A percentile compares a stretch with the other conserved stretches of the same genome.
Conservation (phyloP, 2,329 filamentous ascomycete species). For the Fusarium goolgardi region DNA sequence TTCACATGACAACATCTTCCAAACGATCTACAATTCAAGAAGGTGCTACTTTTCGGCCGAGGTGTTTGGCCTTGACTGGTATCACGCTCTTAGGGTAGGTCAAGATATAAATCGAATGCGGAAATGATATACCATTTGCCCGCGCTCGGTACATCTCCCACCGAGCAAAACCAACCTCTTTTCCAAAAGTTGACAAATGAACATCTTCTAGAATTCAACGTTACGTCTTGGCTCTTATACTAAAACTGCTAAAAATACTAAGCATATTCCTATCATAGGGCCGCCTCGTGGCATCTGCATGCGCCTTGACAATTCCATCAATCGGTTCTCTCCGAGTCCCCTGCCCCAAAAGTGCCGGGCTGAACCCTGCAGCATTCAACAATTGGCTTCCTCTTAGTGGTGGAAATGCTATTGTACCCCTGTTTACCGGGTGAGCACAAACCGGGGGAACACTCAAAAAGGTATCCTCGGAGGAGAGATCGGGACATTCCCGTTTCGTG, state of each 20-base stretch:
- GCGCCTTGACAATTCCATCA: conserved; percentile 24
- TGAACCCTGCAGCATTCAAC: not conserved
- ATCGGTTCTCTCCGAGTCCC: conserved; percentile 7
- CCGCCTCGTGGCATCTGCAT: not conserved
- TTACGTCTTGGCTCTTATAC: not conserved
- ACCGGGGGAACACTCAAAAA: conserved; percentile 19
- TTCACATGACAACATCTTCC: not conserved
- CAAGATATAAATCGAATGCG: not conserved
- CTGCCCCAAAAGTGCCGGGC: conserved; percentile 11
- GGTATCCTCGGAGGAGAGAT: conserved; percentile 29
- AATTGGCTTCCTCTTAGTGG: conserved; percentile 3
- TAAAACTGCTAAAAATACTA: not conserved
- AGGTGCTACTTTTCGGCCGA: not conserved
- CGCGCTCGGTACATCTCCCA: conserved; percentile 5
- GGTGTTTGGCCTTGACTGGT: rapidly evolving
- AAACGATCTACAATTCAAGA: not conserved
- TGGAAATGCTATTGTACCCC: conserved; percentile 29
- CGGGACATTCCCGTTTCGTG: conserved; percentile 18
- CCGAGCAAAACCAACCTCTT: not conserved
- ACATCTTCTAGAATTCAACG: not conserved
- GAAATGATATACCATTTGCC: conserved; percentile 18
- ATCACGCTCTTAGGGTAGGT: rapidly evolving
- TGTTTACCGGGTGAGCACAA: conserved; percentile 5
- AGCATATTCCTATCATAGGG: not conserved
- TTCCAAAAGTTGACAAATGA: not conserved